phyloP scores from a whole-genome alignment of 73 alveolate genomes.

The Tetrahymena elliotti region DNA sequence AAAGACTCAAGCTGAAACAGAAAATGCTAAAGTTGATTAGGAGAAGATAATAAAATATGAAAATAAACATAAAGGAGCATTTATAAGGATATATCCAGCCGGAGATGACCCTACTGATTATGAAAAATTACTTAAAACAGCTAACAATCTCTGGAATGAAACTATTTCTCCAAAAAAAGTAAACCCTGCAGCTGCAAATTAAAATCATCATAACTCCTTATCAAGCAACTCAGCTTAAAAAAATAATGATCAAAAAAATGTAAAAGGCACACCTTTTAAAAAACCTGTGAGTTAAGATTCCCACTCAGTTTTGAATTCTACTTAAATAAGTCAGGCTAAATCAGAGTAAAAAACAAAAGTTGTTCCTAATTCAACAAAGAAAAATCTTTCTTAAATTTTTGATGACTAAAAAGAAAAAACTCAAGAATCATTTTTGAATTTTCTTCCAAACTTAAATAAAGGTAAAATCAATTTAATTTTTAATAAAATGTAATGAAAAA shows the following conservation, averaged over 20 bases:
- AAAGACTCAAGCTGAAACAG: not conserved
- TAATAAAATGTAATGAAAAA: no score
- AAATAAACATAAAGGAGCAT: conserved; percentile 18
- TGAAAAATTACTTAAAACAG: not conserved
- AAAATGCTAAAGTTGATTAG: not conserved
- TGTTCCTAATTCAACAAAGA: not conserved
- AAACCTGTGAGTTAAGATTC: not conserved
- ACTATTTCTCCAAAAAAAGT: not conserved
- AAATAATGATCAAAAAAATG: not conserved
- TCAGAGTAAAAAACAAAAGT: not conserved
- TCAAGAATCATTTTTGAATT: not conserved
- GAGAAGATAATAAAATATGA: not conserved
- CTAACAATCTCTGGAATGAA: not conserved
- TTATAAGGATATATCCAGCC: conserved; percentile 22
- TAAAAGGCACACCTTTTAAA: not conserved
- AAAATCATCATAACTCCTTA: not conserved
- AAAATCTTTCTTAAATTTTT: not conserved
- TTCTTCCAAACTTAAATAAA: not conserved
- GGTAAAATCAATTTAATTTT: not conserved
- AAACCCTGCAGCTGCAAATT: not conserved
- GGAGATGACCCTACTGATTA: conserved; percentile 3
- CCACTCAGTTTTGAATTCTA: not conserved
- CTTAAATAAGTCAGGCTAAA: not conserved
- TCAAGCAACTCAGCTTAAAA: not conserved
- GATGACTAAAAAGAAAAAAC: not conserved